phyloP scores from a whole-genome alignment of 2,329 filamentous ascomycete genomes.

The Fusarium continuum region DNA sequence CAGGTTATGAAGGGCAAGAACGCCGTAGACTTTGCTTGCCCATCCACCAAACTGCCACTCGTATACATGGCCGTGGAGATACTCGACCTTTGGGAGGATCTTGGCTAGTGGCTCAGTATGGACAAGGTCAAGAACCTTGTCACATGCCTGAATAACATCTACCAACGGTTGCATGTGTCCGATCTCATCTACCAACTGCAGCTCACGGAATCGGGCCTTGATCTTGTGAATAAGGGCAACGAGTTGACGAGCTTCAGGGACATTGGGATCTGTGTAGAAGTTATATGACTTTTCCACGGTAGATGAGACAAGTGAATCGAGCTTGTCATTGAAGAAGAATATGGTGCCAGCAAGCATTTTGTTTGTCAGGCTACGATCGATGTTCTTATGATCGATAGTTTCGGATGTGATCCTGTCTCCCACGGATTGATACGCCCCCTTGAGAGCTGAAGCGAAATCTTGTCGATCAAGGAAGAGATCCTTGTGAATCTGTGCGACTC shows the following conservation, averaged over 20 bases:
- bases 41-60: slow-evolving; percentile 93
- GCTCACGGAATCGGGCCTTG: slow-evolving; percentile 74
- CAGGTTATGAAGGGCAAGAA: slow-evolving; percentile 74
- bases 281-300: slow-evolving; percentile 69
- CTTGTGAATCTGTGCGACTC: slow-evolving; percentile 69
- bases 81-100: slow-evolving; percentile 86
- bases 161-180: slow-evolving; percentile 77
- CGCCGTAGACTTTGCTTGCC: slow-evolving; percentile 81
- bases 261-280: slow-evolving; percentile 87
- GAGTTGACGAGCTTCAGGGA: slow-evolving; percentile 78
- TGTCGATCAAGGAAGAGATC: slow-evolving; percentile 59
- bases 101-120: slow-evolving; percentile 87
- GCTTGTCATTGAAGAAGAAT: slow-evolving; percentile 70
- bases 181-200: slow-evolving; percentile 73
- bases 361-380: slow-evolving; percentile 55
- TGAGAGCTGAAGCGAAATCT: slow-evolving; percentile 55
- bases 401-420: slow-evolving; percentile 51
- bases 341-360: slow-evolving; percentile 73
- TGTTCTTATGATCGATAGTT: slow-evolving; percentile 38
- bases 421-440: slow-evolving; percentile 55
- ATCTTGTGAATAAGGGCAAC: slow-evolving; percentile 75
- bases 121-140: slow-evolving; percentile 77
- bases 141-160: slow-evolving; percentile 80
- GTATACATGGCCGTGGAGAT: slow-evolving; percentile 83
- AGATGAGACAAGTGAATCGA: slow-evolving; percentile 54